phyloP scores from a whole-genome alignment of 768 basidiomycete species.

The Pleurotus tuoliensis region DNA sequence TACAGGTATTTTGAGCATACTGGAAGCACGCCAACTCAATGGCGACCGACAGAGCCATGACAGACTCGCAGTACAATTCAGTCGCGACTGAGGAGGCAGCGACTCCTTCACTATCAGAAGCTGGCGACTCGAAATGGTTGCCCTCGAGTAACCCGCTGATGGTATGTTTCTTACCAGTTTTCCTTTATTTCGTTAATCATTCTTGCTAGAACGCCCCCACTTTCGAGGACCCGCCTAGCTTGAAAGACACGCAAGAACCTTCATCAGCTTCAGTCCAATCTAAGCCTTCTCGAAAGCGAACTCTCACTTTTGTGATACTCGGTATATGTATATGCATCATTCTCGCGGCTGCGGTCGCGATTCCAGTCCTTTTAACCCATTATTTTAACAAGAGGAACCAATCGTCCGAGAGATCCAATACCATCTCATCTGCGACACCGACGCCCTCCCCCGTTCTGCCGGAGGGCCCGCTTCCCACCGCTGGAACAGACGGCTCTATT shows the following conservation, averaged over 20 bases:
- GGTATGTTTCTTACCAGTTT: not conserved
- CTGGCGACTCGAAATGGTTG: not conserved
- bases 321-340: slow-evolving; percentile 26
- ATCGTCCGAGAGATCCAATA: slow-evolving; percentile 9
- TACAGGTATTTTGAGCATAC: too few relatives aligned
- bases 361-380: slow-evolving; percentile 24
- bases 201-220: not conserved
- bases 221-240: not conserved
- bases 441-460: slow-evolving; percentile 7
- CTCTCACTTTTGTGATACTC: slow-evolving; percentile 8
- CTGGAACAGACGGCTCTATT: slow-evolving; percentile 63
- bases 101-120: not conserved
- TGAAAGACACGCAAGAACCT: not conserved
- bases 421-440: slow-evolving; percentile 12
- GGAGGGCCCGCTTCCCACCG: slow-evolving; percentile 22
- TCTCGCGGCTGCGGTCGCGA: slow-evolving; percentile 38
- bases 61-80: not conserved
- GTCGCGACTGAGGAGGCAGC: not conserved
- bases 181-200: not conserved
- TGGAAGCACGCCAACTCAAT: too few relatives aligned
- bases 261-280: not conserved
- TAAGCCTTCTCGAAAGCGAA: too few relatives aligned
- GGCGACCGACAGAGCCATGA: not conserved
- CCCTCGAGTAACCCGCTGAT: not conserved
- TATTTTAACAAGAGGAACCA: slow-evolving; percentile 16